phyloP scores from a whole-genome alignment of 148 eudicot species.

The Cornus controversa region DNA sequence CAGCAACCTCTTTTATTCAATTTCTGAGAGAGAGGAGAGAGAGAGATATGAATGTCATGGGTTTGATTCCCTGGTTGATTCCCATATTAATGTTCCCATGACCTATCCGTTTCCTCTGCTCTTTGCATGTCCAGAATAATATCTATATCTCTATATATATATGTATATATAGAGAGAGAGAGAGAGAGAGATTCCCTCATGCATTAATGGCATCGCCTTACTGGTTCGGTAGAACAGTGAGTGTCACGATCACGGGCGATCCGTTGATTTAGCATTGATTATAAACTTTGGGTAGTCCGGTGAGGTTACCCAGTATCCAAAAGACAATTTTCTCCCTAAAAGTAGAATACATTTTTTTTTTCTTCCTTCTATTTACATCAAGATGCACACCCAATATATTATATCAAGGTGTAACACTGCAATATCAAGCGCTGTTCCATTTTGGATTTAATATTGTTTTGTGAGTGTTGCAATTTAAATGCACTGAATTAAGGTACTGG shows the following conservation, averaged over 20 bases:
- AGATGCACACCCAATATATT: too few species aligned
- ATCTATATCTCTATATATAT: too few species aligned
- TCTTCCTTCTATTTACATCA: too few species aligned
- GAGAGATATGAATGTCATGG: conserved; percentile 1
- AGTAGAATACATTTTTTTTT: too few species aligned
- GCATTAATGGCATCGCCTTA: conserved; percentile 18
- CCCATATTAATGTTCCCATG: conserved; percentile 11
- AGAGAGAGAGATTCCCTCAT: conserved; percentile 20
- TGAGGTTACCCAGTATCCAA: neutral
- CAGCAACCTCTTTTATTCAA: too few species aligned
- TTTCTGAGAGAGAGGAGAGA: neutral
- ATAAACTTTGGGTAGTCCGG: neutral
- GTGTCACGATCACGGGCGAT: conserved; percentile 26
- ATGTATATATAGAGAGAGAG: neutral
- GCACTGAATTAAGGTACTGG: too few species aligned
- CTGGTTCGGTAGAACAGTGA: conserved; percentile 18
- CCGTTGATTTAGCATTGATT: conserved; percentile 1
- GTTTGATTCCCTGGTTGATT: conserved; percentile 9
- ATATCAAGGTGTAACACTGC: too few species aligned
- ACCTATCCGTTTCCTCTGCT: conserved; percentile 12
- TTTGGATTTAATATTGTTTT: too few species aligned
- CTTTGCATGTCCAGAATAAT: neutral
- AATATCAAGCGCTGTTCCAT: too few species aligned
- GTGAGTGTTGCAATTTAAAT: too few species aligned
- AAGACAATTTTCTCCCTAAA: neutral